Conservation (phyloP, 2,329 filamentous ascomycete species). For the Periglandula ipomoeae region DNA sequence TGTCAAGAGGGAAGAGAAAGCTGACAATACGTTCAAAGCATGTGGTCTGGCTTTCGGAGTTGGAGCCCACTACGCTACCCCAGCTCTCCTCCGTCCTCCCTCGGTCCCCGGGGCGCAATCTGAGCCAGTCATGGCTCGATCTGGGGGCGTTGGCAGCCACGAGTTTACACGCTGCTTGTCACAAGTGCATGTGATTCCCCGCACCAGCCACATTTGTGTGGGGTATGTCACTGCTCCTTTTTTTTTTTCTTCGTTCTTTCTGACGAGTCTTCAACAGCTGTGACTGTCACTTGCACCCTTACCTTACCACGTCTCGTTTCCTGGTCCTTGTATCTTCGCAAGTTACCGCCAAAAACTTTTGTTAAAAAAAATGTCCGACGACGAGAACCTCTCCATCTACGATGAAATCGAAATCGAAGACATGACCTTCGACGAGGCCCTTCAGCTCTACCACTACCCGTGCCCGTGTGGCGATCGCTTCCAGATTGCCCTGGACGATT, state of each 20-base stretch:
- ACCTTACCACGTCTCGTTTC: too few species aligned
- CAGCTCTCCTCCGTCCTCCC: neutral
- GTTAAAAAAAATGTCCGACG: slow-evolving; percentile 48
- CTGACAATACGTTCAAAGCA: neutral
- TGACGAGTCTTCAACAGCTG: too few species aligned
- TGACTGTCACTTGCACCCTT: too few species aligned
- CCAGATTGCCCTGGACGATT: slow-evolving; percentile 76
- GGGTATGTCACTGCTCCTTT: slow-evolving; percentile 7
- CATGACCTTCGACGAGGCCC: slow-evolving; percentile 77
- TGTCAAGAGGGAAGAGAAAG: neutral
- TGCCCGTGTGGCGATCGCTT: slow-evolving; percentile 97
- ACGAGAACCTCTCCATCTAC: slow-evolving; percentile 66
- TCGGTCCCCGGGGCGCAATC: too few species aligned
- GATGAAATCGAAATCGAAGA: slow-evolving; percentile 99
- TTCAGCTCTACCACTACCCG: slow-evolving; percentile 90
- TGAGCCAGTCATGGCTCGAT: neutral
- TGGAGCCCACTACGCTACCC: neutral
- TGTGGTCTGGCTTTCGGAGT: too few species aligned
- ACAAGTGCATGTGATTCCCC: neutral
- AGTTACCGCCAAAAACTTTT: too few species aligned
- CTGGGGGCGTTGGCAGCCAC: too few species aligned
- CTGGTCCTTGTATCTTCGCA: too few species aligned
- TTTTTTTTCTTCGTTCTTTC: neutral
- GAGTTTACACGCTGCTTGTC: too few species aligned
- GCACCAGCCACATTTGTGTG: slow-evolving; percentile 10